Evolutionary conservation across 1,139 yeast species (phyloP).

Genomic region (Yamadazyma spencermartinsiae): DNA sequence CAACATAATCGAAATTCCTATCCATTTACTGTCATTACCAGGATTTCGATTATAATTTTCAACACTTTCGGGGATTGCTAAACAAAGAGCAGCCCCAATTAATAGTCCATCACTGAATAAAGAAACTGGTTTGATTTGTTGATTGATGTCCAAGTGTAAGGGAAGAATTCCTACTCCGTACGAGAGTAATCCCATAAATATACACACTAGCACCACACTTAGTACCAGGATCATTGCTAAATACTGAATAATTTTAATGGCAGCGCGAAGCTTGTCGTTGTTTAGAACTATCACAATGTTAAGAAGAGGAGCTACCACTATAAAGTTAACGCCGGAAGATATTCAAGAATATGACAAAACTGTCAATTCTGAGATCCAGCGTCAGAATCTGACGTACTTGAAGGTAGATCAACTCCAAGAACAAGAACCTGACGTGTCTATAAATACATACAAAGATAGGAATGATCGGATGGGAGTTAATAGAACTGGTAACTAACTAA

Average conservation of each 20-base stretch:
- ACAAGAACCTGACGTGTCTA: constrained; percentile 16
- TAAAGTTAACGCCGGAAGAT: constrained; percentile 66
- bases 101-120: constrained; percentile 63
- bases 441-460: constrained; percentile 14
- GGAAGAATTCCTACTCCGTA: constrained; percentile 37
- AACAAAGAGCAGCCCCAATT: constrained; percentile 61
- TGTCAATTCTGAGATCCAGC: constrained; percentile 24
- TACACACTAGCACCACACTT: constrained; percentile 11
- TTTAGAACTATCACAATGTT: no score
- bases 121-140: constrained; percentile 28
- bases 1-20: constrained; percentile 13
- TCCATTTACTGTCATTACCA: constrained; percentile 20
- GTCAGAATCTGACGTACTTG: constrained; percentile 12
- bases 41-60: constrained; percentile 42
- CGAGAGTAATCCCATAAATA: constrained; percentile 32
- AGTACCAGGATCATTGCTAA: constrained; percentile 12
- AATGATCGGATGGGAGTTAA: constrained; percentile 19
- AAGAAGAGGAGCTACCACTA: constrained; percentile 64
- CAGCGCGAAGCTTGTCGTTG: no score
- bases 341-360: constrained; percentile 53
- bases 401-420: constrained; percentile 18
- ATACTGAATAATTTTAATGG: not conserved
- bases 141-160: constrained; percentile 16
- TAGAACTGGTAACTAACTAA: not conserved
- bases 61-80: constrained; percentile 72